Evolutionary conservation across 768 basidiomycete genomes (phyloP).

Genomic region (Leucocoprinus sp.): DNA sequence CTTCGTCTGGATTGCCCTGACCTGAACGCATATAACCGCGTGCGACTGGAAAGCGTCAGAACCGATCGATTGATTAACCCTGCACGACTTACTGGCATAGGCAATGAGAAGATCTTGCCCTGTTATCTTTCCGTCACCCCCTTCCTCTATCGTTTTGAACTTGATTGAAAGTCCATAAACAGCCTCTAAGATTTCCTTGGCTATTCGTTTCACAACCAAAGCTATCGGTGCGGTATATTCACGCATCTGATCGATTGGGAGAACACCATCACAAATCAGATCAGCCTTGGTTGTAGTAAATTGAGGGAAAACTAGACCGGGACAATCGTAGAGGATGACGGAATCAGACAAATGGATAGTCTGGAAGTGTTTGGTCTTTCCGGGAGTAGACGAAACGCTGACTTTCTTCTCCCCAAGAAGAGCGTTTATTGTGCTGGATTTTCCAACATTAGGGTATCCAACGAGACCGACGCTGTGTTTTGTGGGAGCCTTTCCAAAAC

Average conservation of each 20-base stretch:
- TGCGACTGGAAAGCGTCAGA: constrained; percentile 56
- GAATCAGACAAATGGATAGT: constrained; percentile 89
- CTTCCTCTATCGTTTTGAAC: constrained; percentile 61
- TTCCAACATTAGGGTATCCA: constrained; percentile 98
- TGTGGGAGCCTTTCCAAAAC: constrained; percentile 44
- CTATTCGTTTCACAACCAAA: constrained; percentile 71
- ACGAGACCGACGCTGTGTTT: constrained; percentile 85
- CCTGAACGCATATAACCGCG: constrained; percentile 89
- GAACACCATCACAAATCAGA: constrained; percentile 90
- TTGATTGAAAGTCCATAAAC: constrained; percentile 81
- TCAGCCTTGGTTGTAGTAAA: constrained; percentile 97
- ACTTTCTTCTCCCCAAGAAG: constrained; percentile 95
- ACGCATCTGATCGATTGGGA: constrained; percentile 95
- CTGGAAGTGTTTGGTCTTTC: constrained; percentile 99
- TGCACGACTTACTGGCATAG: constrained; percentile 75
- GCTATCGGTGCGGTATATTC: constrained; percentile 84
- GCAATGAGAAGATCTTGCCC: constrained; percentile 79
- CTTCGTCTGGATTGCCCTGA: constrained; percentile 96
- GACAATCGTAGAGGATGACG: constrained; percentile 92
- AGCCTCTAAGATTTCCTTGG: constrained; percentile 77
- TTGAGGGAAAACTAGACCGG: constrained; percentile 96
- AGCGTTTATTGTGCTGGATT: constrained; percentile 96
- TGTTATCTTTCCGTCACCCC: constrained; percentile 66
- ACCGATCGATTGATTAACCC: constrained; percentile 1
- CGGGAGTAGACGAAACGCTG: constrained; percentile 95